Evolutionary conservation across 2,329 filamentous ascomycete species (phyloP).

Genomic region (Bipolaris gigantea): DNA sequence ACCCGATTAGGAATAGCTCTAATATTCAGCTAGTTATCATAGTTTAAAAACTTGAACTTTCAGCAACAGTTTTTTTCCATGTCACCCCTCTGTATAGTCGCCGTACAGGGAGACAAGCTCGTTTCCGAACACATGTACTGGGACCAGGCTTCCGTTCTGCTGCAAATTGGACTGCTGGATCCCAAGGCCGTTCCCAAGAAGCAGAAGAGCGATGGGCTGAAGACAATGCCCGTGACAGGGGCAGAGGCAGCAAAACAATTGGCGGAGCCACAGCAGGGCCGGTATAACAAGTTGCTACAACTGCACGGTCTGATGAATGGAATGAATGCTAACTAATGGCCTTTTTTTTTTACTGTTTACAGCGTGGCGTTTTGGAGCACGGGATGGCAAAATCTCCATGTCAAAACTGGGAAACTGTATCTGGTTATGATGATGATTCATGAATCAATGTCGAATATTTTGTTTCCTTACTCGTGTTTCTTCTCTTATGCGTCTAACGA

Average conservation of each 20-base stretch:
- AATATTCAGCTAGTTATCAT: no score
- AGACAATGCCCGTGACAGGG: slow-evolving; percentile 47
- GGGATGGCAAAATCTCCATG: not conserved
- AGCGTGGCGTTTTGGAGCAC: slow-evolving; percentile 13
- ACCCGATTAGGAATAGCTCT: no score
- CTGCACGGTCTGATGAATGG: slow-evolving; percentile 40
- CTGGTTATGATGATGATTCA: not conserved
- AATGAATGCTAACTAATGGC: slow-evolving; percentile 17
- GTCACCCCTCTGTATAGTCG: no score
- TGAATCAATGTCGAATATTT: not conserved
- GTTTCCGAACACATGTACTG: slow-evolving; percentile 62
- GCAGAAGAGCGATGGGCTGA: slow-evolving; percentile 45
- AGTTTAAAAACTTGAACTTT: no score
- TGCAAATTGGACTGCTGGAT: slow-evolving; percentile 60
- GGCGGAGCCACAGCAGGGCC: slow-evolving; percentile 44
- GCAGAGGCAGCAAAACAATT: slow-evolving; percentile 48
- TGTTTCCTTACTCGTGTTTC: not conserved
- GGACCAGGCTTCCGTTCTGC: slow-evolving; percentile 61
- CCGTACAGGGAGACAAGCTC: slow-evolving; percentile 56
- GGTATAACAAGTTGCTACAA: slow-evolving; percentile 47
- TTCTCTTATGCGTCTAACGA: not conserved
- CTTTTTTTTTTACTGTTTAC: slow-evolving; percentile 8
- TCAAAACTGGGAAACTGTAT: not conserved
- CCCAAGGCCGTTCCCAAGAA: slow-evolving; percentile 54
- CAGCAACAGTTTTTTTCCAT: no score